Conservation (phyloP, 2,329 filamentous ascomycete genomes). For the Zelopaecilomyces penicillatus region DNA sequence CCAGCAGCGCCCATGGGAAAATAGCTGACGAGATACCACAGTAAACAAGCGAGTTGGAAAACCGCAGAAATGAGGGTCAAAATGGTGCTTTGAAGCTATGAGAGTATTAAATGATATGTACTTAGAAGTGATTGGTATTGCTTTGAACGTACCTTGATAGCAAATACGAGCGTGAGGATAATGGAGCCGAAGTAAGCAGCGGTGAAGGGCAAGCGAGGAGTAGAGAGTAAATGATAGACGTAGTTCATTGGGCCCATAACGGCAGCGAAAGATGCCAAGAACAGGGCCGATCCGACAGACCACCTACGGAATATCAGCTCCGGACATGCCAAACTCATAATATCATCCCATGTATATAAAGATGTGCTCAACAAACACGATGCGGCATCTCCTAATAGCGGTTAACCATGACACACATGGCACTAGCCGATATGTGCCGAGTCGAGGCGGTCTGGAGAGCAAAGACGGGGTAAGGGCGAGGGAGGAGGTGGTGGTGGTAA, state of each 20-base stretch:
- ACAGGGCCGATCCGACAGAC: slow-evolving; percentile 85
- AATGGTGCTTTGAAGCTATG: slow-evolving; percentile 71
- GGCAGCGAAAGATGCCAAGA: slow-evolving; percentile 85
- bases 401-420: too few species aligned
- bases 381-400: too few species aligned
- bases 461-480: slow-evolving; percentile 4
- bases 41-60: slow-evolving; percentile 70
- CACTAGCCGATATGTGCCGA: too few species aligned
- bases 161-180: slow-evolving; percentile 80
- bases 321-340: slow-evolving; percentile 9
- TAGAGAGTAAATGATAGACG: slow-evolving; percentile 73
- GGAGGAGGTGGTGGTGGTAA: slow-evolving; percentile 6
- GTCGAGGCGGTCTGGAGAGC: too few species aligned
- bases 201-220: slow-evolving; percentile 81
- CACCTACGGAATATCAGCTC: slow-evolving; percentile 51
- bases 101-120: neutral
- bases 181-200: slow-evolving; percentile 94
- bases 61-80: slow-evolving; percentile 80
- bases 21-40: slow-evolving; percentile 95
- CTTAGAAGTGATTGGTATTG: neutral
- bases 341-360: slow-evolving; percentile 11
- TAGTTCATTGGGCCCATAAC: slow-evolving; percentile 89
- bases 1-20: slow-evolving; percentile 94
- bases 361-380: neutral
- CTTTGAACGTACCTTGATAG: slow-evolving; percentile 67